phyloP scores from a whole-genome alignment of 352 stramenopile genomes.

The Globisporangium canariense region DNA sequence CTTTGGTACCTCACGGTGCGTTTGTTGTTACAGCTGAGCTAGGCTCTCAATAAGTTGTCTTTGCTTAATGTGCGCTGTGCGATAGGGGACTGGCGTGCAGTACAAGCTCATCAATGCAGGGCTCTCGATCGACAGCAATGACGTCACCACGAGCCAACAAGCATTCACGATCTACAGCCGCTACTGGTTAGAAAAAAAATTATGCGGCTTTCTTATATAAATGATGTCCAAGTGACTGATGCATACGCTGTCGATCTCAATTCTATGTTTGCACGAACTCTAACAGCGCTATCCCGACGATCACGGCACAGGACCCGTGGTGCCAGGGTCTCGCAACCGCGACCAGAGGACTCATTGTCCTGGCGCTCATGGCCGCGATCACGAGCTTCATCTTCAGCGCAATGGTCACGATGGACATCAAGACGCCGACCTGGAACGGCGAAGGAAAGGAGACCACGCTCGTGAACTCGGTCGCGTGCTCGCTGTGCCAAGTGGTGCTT shows the following conservation, averaged over 20 bases:
- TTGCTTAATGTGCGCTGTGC: neutral
- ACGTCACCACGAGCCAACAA: conserved; percentile 22
- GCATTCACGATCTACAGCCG: conserved; percentile 27
- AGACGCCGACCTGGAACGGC: conserved; percentile 72
- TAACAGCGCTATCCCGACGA: conserved; percentile 32
- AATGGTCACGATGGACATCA: conserved; percentile 51
- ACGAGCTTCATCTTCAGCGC: conserved; percentile 50
- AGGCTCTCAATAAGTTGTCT: neutral
- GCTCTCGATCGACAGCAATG: conserved; percentile 30
- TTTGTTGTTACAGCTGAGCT: neutral
- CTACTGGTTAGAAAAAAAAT: conserved; percentile 32
- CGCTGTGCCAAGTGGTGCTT: conserved; percentile 36
- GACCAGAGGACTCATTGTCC: conserved; percentile 43
- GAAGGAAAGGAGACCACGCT: conserved; percentile 62
- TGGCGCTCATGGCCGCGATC: conserved; percentile 52
- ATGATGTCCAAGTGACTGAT: neutral
- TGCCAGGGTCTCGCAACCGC: conserved; percentile 46
- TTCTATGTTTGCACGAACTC: neutral
- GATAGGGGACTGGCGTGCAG: conserved; percentile 59
- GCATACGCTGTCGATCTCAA: neutral
- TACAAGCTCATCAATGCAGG: conserved; percentile 84
- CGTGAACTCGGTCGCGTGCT: conserved; percentile 45
- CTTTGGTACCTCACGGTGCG: conserved; percentile 63
- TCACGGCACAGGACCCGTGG: conserved; percentile 55
- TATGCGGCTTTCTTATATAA: neutral